Percentiles rank a stretch among this genome's conserved stretches.
Evolutionary conservation across 495 filamentous ascomycete species (phyloP).

Genomic region (Sordaria brevicollis): DNA sequence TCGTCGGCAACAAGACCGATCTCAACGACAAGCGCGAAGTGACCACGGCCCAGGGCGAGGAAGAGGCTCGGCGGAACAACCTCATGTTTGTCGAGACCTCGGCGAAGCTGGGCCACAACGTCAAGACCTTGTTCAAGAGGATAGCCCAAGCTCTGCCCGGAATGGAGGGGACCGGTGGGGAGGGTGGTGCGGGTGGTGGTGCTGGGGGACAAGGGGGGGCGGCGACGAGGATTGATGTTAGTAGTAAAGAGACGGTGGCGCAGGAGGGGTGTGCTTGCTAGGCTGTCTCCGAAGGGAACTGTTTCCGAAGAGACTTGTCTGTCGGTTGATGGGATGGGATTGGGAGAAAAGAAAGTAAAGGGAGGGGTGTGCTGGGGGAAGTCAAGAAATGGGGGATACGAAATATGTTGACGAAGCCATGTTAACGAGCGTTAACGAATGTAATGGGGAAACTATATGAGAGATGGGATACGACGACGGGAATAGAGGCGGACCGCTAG

Average conservation of each 20-base stretch:
- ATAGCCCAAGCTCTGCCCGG: constrained; percentile 96
- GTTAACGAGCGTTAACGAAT: background rate
- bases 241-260: constrained; percentile 59
- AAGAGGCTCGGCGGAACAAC: constrained; percentile 95
- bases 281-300: too few species aligned
- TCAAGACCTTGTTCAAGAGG: constrained; percentile 90
- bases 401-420: background rate
- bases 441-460: background rate
- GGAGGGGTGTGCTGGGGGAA: background rate
- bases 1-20: constrained; percentile 99
- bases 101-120: constrained; percentile 95
- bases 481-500: background rate
- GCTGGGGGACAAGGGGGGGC: background rate
- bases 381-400: background rate
- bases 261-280: constrained; percentile 82
- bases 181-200: background rate
- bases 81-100: constrained; percentile 98
- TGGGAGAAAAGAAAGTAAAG: background rate
- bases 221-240: constrained; percentile 75
- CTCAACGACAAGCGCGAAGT: constrained; percentile 95
- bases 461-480: background rate
- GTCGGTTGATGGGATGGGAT: too few species aligned
- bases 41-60: constrained; percentile 86
- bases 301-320: too few species aligned
- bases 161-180: constrained; percentile 76